phyloP scores from a whole-genome alignment of 768 basidiomycete species.

The Tylopilus rubrobrunneus region DNA sequence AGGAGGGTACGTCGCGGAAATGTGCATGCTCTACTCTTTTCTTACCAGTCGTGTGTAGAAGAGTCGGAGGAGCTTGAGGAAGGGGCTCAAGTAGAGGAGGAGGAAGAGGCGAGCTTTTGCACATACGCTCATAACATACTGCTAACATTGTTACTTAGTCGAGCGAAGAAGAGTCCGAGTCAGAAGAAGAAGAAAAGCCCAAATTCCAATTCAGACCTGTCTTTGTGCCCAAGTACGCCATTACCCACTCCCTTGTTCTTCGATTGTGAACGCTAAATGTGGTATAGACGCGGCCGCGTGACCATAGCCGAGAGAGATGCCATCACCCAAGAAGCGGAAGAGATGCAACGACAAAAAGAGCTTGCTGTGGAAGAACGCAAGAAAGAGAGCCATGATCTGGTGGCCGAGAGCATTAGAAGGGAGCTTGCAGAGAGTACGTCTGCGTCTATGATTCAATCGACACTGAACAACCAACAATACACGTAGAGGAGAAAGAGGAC shows the following conservation, averaged over 20 bases:
- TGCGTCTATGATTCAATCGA: background rate
- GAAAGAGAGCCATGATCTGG: conserved; percentile 86
- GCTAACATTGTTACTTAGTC: conserved; percentile 45
- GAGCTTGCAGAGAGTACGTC: conserved; percentile 87
- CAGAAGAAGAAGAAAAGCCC: conserved; percentile 72
- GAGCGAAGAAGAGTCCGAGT: conserved; percentile 79
- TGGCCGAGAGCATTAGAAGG: conserved; percentile 89
- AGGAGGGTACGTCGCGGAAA: conserved; percentile 40
- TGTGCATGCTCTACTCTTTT: conserved; percentile 10
- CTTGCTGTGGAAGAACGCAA: conserved; percentile 77
- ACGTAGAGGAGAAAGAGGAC: conserved; percentile 83
- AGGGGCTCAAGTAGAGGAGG: conserved; percentile 34
- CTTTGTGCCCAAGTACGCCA: conserved; percentile 86
- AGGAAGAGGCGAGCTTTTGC: conserved; percentile 37
- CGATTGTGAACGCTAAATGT: conserved; percentile 1
- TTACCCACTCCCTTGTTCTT: background rate
- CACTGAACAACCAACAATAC: background rate
- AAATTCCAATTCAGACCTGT: conserved; percentile 85
- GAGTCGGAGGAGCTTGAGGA: conserved; percentile 40
- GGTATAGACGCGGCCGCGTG: conserved; percentile 62
- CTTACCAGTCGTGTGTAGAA: conserved; percentile 9
- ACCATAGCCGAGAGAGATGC: conserved; percentile 71
- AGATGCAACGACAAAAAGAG: conserved; percentile 63
- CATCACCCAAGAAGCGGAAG: conserved; percentile 71
- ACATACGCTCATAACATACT: conserved; percentile 1